Conservation (phyloP, 2,329 filamentous ascomycete genomes). For the Nigrospora osmanthi region DNA sequence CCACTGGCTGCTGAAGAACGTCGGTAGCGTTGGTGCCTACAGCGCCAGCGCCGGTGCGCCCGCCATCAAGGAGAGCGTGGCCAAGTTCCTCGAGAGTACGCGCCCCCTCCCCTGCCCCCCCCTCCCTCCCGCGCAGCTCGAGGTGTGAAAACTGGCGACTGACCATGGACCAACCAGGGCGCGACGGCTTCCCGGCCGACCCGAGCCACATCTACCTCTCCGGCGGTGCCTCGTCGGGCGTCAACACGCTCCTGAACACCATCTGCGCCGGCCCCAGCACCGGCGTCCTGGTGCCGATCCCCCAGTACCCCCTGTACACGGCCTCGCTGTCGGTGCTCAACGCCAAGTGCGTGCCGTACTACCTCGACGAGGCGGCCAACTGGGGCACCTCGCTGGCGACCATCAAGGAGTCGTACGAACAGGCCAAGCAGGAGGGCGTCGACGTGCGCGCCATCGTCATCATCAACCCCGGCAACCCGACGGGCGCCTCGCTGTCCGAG, state of each 20-base stretch:
- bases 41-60: constrained; percentile 87
- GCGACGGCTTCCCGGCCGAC: constrained; percentile 82
- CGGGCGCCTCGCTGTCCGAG: constrained; percentile 74
- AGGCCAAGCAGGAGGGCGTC: constrained; percentile 68
- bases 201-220: constrained; percentile 82
- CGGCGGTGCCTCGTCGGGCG: constrained; percentile 84
- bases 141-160: constrained; percentile 2
- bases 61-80: constrained; percentile 80
- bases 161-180: constrained; percentile 36
- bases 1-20: constrained; percentile 68
- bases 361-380: constrained; percentile 74
- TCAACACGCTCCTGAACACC: constrained; percentile 86
- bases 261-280: constrained; percentile 72
- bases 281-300: constrained; percentile 88
- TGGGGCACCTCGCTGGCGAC: constrained; percentile 85
- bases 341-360: constrained; percentile 84
- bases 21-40: constrained; percentile 92
- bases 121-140: not conserved
- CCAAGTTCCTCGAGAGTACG: constrained; percentile 82
- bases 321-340: constrained; percentile 82
- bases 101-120: constrained; percentile 7
- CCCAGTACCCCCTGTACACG: constrained; percentile 96
- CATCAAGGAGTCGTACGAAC: constrained; percentile 65
- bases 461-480: constrained; percentile 98
- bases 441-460: constrained; percentile 91